Conservation (phyloP, 2,329 filamentous ascomycete genomes). For the Penicillium psychrosexuale region DNA sequence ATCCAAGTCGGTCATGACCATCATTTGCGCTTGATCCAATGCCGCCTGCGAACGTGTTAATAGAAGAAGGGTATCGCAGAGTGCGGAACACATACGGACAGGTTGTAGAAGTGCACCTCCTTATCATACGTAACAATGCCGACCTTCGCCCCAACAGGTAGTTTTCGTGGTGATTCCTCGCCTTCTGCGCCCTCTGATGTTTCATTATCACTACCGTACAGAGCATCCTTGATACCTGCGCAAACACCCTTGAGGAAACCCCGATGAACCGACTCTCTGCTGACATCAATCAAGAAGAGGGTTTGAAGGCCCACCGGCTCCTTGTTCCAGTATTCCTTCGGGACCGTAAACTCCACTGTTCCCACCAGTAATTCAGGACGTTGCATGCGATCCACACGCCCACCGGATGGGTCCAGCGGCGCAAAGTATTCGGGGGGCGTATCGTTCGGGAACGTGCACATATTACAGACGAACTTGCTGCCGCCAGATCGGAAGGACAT, state of each 20-base stretch:
- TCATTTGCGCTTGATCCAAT: constrained; percentile 88
- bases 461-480: constrained; percentile 96
- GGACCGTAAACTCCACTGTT: constrained; percentile 93
- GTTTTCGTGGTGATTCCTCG: constrained; percentile 46
- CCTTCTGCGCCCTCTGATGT: constrained; percentile 55
- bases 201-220: constrained; percentile 68
- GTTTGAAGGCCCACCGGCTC: constrained; percentile 83
- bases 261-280: constrained; percentile 84
- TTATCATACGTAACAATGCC: constrained; percentile 96
- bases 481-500: constrained; percentile 95
- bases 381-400: constrained; percentile 82
- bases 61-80: constrained; percentile 9
- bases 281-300: constrained; percentile 91
- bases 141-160: constrained; percentile 79
- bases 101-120: constrained; percentile 97
- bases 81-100: constrained; percentile 60
- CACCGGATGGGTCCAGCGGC: constrained; percentile 80
- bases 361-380: constrained; percentile 85
- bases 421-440: constrained; percentile 90
- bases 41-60: constrained; percentile 53
- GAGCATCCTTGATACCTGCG: constrained; percentile 76
- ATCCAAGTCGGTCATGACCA: constrained; percentile 96
- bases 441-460: constrained; percentile 96
- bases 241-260: constrained; percentile 89
- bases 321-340: constrained; percentile 98